Evolutionary conservation across 805 yeast species (phyloP).

Genomic region (Starmerella scarabaei): DNA sequence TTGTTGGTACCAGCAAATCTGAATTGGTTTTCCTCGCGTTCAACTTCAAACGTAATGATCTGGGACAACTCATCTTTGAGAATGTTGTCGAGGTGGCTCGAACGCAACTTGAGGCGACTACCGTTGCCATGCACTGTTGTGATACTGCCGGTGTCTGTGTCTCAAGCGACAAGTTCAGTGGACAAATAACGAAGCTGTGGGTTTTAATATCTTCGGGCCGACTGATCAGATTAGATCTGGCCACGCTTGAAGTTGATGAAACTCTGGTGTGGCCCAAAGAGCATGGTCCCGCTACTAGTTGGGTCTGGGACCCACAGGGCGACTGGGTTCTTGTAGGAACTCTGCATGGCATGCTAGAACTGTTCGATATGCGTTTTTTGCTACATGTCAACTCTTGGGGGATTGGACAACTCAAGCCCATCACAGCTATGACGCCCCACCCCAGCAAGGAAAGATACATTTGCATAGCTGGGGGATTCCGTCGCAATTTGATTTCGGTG

Average conservation of each 20-base stretch:
- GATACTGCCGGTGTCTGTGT: not conserved
- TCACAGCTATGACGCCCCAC: conserved; percentile 35
- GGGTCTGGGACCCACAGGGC: conserved; percentile 40
- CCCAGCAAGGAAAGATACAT: conserved; percentile 37
- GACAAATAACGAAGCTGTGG: conserved; percentile 8
- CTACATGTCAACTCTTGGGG: conserved; percentile 50
- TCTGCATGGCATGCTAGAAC: conserved; percentile 50
- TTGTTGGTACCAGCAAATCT: conserved; percentile 41
- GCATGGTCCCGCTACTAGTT: conserved; percentile 54
- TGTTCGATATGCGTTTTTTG: conserved; percentile 73
- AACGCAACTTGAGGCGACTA: conserved; percentile 29
- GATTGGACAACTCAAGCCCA: conserved; percentile 39
- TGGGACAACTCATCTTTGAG: conserved; percentile 7
- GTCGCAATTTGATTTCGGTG: conserved; percentile 44
- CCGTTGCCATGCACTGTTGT: conserved; percentile 30
- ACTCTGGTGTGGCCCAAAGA: conserved; percentile 41
- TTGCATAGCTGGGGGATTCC: conserved; percentile 56
- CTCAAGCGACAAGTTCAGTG: not conserved
- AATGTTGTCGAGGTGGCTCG: conserved; percentile 1
- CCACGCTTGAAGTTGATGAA: conserved; percentile 36
- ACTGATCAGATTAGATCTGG: conserved; percentile 39
- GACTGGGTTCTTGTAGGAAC: conserved; percentile 70
- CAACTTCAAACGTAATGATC: conserved; percentile 15
- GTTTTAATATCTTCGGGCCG: conserved; percentile 12
- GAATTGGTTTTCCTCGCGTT: conserved; percentile 27